Percentiles rank a stretch among this genome's conserved stretches.
Conservation (phyloP, 2,329 filamentous ascomycete genomes). For the Phoma sp. region DNA sequence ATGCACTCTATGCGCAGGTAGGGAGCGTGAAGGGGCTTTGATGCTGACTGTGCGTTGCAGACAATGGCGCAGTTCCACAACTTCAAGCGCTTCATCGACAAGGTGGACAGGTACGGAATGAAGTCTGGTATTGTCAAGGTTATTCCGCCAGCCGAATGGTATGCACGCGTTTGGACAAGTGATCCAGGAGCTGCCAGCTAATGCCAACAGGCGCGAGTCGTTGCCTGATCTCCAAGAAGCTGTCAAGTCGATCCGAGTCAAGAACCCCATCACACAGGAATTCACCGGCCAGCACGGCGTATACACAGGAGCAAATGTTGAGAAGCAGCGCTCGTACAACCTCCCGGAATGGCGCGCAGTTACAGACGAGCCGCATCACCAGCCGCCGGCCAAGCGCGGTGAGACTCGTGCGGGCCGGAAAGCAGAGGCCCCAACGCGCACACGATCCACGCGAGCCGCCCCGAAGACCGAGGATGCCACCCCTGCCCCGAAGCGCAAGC, state of each 20-base stretch:
- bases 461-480: conserved; percentile 43
- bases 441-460: conserved; percentile 41
- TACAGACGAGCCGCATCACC: conserved; percentile 93
- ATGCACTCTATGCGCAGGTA: conserved; percentile 10
- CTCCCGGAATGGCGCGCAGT: conserved; percentile 93
- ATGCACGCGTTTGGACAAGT: conserved; percentile 44
- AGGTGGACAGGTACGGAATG: conserved; percentile 95
- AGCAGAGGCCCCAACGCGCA: conserved; percentile 40
- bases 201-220: conserved; percentile 63
- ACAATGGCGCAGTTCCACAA: conserved; percentile 94
- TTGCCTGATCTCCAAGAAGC: conserved; percentile 81
- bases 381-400: conserved; percentile 88
- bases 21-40: neutral
- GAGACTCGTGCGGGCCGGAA: conserved; percentile 65
- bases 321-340: conserved; percentile 95
- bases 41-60: conserved; percentile 39
- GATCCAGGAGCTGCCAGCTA: neutral
- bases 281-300: conserved; percentile 95
- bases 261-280: conserved; percentile 97
- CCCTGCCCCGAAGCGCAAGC: conserved; percentile 54
- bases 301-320: conserved; percentile 95
- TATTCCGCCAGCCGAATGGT: conserved; percentile 93
- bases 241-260: conserved; percentile 89
- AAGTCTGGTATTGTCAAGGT: conserved; percentile 96
- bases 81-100: conserved; percentile 89